phyloP scores from a whole-genome alignment of 163 green algal genomes.

The Chlorella variabilis region DNA sequence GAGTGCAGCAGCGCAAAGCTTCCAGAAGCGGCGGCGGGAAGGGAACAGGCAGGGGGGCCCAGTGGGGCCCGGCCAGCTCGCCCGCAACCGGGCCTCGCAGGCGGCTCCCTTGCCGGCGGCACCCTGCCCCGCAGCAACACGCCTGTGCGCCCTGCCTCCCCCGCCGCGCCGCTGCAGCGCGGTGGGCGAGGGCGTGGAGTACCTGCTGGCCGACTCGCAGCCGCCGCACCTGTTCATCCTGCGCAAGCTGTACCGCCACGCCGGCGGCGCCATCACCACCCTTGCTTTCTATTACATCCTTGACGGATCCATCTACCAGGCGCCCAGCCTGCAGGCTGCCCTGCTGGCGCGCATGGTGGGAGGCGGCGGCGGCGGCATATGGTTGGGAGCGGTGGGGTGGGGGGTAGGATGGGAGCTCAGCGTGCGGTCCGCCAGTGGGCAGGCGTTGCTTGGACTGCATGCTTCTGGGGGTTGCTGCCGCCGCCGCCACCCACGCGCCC shows the following conservation, averaged over 20 bases:
- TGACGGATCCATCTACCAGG: conserved; percentile 79
- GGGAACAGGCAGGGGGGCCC: no score
- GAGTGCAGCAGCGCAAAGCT: neutral
- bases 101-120: neutral
- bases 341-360: conserved; percentile 55
- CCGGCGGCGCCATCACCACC: conserved; percentile 22
- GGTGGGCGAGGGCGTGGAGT: conserved; percentile 72
- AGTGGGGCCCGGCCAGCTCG: no score
- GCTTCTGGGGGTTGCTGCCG: no score
- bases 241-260: conserved; percentile 66
- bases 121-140: neutral
- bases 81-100: no score
- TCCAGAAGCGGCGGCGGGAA: neutral
- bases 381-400: no score
- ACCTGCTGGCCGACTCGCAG: conserved; percentile 68
- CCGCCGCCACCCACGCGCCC: no score
- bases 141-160: neutral
- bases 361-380: neutral
- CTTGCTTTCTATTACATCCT: conserved; percentile 85
- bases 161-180: conserved; percentile 37
- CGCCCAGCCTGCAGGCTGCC: conserved; percentile 74
- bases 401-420: no score
- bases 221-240: conserved; percentile 89
- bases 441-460: no score
- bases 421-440: no score